phyloP scores from a whole-genome alignment of 192 early-diverging fungal species.

The Gonapodya prolifera region DNA sequence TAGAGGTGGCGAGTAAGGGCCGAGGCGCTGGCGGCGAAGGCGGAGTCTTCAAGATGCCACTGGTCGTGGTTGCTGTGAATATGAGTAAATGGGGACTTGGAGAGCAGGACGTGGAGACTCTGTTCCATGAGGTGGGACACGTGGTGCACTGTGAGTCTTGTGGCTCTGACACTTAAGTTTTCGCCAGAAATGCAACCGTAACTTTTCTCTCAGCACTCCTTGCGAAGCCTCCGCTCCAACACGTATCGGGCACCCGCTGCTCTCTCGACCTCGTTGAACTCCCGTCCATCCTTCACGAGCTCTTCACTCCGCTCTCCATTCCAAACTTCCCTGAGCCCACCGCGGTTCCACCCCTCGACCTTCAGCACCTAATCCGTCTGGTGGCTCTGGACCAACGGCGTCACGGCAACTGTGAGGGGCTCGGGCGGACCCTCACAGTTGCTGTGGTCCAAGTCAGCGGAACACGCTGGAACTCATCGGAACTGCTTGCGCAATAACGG shows the following conservation, averaged over 20 bases:
- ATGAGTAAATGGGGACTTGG: conserved; percentile 36
- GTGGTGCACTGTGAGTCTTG: conserved; percentile 72
- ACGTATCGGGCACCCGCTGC: conserved; percentile 90
- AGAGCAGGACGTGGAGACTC: conserved; percentile 79
- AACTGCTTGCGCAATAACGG: too few species aligned
- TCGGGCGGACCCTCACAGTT: too few species aligned
- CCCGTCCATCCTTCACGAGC: conserved; percentile 91
- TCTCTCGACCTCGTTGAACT: conserved; percentile 95
- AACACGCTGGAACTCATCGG: too few species aligned
- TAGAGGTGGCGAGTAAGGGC: conserved; percentile 8
- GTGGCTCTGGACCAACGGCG: conserved; percentile 68
- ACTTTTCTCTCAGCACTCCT: conserved; percentile 70
- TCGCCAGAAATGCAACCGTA: too few species aligned
- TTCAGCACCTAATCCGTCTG: conserved; percentile 81
- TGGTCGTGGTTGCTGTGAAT: conserved; percentile 34
- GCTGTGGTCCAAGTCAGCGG: too few species aligned
- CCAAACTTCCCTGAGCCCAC: neutral
- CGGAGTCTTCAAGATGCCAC: conserved; percentile 27
- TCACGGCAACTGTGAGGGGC: too few species aligned
- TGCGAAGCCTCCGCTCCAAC: conserved; percentile 87
- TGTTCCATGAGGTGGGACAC: conserved; percentile 99
- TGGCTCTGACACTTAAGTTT: neutral
- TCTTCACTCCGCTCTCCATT: neutral
- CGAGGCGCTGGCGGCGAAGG: conserved; percentile 11
- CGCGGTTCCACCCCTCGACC: conserved; percentile 37